These are phyloP conservation scores for Beauveria sp. DNA, from an alignment of 2,329 filamentous ascomycete genomes.

Conservation along the genomic window DNA sequence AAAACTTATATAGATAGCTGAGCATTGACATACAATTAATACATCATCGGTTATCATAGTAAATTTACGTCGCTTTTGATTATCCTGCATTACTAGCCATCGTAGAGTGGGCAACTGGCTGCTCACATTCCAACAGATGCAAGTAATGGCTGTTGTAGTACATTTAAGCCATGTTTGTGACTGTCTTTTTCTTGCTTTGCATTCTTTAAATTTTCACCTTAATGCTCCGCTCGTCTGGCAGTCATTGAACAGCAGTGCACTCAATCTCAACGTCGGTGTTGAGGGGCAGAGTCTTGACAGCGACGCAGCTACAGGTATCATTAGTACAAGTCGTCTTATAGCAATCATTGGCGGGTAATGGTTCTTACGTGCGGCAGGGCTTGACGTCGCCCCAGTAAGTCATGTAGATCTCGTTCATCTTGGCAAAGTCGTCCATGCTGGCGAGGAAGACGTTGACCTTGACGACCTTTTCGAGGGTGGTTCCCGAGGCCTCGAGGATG, in stretches of 20 bases:
- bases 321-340: not conserved
- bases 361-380: constrained; percentile 34
- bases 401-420: constrained; percentile 68
- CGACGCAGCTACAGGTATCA: constrained; percentile 22
- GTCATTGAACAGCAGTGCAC: constrained; percentile 25
- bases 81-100: not conserved
- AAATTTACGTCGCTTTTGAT: no score
- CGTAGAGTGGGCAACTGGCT: no score
- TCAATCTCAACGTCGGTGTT: constrained; percentile 16
- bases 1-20: no score
- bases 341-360: not conserved
- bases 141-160: not conserved
- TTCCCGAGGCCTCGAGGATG: constrained; percentile 62
- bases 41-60: no score
- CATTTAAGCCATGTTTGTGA: not conserved
- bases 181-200: not conserved
- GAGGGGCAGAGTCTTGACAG: constrained; percentile 20
- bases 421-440: constrained; percentile 65
- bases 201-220: not conserved
- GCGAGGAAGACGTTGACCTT: constrained; percentile 68
- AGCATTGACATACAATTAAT: no score
- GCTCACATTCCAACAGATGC: not conserved
- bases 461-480: constrained; percentile 56
- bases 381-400: constrained; percentile 55
- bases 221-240: not conserved